Percentiles rank a stretch among this genome's conserved stretches.
These are phyloP conservation scores for Magnaporthiopsis incrustans DNA, from an alignment of 2,329 filamentous ascomycete genomes.

Conservation along the genomic window DNA sequence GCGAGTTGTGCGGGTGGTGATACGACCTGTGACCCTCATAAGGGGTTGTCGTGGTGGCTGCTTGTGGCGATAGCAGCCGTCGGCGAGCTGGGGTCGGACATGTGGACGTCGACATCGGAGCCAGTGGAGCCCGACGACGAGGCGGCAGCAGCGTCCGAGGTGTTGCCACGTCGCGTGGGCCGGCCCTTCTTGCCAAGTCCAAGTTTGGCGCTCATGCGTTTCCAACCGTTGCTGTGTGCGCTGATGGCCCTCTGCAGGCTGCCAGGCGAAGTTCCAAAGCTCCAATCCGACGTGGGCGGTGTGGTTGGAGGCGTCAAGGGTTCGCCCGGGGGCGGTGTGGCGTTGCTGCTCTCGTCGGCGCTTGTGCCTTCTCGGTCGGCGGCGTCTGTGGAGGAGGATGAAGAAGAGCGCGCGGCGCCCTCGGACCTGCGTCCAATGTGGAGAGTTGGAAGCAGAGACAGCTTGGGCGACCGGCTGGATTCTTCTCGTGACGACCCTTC, in stretches of 20 bases:
- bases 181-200: conserved; percentile 30
- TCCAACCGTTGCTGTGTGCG: conserved; percentile 52
- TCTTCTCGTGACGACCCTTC: conserved; percentile 28
- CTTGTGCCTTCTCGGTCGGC: conserved; percentile 38
- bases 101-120: conserved; percentile 25
- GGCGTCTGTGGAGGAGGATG: conserved; percentile 33
- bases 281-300: conserved; percentile 55
- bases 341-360: conserved; percentile 58
- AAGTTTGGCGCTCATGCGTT: conserved; percentile 54
- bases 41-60: conserved; percentile 28
- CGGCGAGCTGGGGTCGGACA: conserved; percentile 23
- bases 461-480: conserved; percentile 34
- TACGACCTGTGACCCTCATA: conserved; percentile 54
- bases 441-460: conserved; percentile 33
- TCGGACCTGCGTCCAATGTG: conserved; percentile 28
- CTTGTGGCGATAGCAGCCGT: neutral
- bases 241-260: conserved; percentile 46
- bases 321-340: conserved; percentile 45
- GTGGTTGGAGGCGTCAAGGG: conserved; percentile 70
- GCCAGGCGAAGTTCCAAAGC: conserved; percentile 42
- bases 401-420: conserved; percentile 31
- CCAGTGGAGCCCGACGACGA: conserved; percentile 2
- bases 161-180: conserved; percentile 2
- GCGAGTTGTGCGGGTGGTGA: conserved; percentile 33
- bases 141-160: conserved; percentile 21